phyloP scores from a whole-genome alignment of 83 land plant species.

The Diphasiastrum complanatum region DNA sequence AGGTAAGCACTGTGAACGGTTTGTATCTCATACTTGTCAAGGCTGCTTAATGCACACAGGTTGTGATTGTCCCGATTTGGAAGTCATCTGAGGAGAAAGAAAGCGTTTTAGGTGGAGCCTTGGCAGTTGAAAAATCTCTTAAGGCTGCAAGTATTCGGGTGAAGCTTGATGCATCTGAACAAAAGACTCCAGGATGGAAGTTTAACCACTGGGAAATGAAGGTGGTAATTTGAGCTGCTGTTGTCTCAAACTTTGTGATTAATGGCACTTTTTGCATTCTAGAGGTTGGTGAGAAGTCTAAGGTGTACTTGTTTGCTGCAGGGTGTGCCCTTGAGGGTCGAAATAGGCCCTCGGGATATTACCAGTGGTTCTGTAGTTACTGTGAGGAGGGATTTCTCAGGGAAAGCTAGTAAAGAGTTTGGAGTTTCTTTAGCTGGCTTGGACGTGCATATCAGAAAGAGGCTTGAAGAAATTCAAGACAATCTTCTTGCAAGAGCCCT shows the following conservation, averaged over 20 bases:
- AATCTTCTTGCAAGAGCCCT: constrained; percentile 61
- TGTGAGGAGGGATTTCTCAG: constrained; percentile 88
- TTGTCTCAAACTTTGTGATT: no score
- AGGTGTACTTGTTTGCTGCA: constrained; percentile 15
- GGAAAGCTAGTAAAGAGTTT: constrained; percentile 75
- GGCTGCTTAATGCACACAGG: no score
- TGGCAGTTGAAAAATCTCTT: constrained; percentile 36
- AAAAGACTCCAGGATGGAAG: constrained; percentile 97
- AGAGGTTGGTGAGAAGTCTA: neutral
- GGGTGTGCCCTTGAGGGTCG: constrained; percentile 96
- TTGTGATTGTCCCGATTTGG: constrained; percentile 91
- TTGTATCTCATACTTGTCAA: neutral
- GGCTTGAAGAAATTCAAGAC: constrained; percentile 66
- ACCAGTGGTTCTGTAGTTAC: constrained; percentile 63
- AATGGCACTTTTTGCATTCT: neutral
- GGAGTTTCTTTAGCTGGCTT: constrained; percentile 68
- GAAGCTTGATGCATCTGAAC: constrained; percentile 82
- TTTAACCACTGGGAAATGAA: constrained; percentile 99
- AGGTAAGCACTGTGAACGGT: no score
- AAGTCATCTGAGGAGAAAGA: constrained; percentile 66
- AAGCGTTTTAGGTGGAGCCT: constrained; percentile 52
- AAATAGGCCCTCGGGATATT: constrained; percentile 94
- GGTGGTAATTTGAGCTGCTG: constrained; percentile 30
- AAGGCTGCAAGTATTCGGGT: constrained; percentile 59
- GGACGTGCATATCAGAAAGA: constrained; percentile 40